A percentile compares a stretch with the other conserved stretches of the same genome.
phyloP scores from a whole-genome alignment of 176 grass and related monocot species.

The Eragrostis curvula region DNA sequence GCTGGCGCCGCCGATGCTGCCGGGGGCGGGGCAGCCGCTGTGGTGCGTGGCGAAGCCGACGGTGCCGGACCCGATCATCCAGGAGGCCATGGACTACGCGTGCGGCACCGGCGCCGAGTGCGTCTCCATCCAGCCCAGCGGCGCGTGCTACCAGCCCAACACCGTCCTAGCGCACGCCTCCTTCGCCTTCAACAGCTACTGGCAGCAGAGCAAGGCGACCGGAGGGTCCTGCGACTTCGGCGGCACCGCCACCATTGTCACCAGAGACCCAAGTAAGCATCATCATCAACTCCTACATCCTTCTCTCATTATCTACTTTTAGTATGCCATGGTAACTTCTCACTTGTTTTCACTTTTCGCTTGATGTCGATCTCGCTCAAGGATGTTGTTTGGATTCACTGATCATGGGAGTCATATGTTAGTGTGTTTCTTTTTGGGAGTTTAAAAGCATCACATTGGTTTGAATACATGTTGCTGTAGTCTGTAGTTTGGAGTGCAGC shows the following conservation, averaged over 20 bases:
- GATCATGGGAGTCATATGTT: background rate
- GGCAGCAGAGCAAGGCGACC: constrained; percentile 60
- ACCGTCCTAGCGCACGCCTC: constrained; percentile 82
- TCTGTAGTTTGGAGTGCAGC: background rate
- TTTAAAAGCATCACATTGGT: too few relatives aligned
- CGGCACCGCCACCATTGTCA: constrained; percentile 82
- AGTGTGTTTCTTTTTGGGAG: background rate
- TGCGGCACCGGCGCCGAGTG: constrained; percentile 75
- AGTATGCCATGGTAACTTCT: too few relatives aligned
- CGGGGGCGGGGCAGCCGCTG: constrained; percentile 49
- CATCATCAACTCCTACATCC: background rate
- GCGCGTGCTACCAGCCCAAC: constrained; percentile 72
- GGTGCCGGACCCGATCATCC: constrained; percentile 84
- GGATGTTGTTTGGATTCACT: too few relatives aligned
- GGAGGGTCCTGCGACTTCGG: constrained; percentile 87
- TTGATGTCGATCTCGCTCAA: background rate
- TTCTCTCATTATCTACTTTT: too few relatives aligned
- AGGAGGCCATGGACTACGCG: constrained; percentile 94
- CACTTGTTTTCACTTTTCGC: background rate
- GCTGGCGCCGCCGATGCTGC: constrained; percentile 51
- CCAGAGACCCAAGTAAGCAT: constrained; percentile 73
- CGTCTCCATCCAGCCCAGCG: constrained; percentile 56
- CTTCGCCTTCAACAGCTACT: constrained; percentile 90
- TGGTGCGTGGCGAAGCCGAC: constrained; percentile 98
- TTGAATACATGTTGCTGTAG: background rate